phyloP scores from a whole-genome alignment of 1,284 basidiomycete genomes.

The Heliocybe sulcata region DNA sequence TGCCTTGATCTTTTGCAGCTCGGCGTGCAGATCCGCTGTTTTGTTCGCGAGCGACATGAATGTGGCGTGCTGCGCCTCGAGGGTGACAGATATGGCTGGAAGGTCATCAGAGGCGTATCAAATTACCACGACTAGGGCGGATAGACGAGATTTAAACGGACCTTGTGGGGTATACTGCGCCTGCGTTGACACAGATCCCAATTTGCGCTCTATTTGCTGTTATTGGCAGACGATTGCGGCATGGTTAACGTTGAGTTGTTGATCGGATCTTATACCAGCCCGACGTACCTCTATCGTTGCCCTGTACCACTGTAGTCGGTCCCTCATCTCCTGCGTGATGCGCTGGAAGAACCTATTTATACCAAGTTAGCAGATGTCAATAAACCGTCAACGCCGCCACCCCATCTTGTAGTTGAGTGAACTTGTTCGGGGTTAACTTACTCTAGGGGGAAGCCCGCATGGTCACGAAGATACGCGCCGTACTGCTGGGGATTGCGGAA shows the following conservation, averaged over 20 bases:
- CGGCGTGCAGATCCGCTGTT: constrained; percentile 60
- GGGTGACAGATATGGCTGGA: constrained; percentile 59
- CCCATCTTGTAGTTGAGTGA: not conserved
- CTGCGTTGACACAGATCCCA: constrained; percentile 57
- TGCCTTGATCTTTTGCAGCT: constrained; percentile 64
- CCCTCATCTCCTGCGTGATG: constrained; percentile 63
- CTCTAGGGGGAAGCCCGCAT: constrained; percentile 80
- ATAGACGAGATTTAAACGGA: constrained; percentile 23
- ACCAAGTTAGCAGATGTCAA: not conserved
- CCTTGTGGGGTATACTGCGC: constrained; percentile 70
- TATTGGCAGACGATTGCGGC: constrained; percentile 1
- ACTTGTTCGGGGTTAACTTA: constrained; percentile 26
- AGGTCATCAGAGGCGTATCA: not conserved
- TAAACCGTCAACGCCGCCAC: not conserved
- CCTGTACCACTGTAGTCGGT: constrained; percentile 70
- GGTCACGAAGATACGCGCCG: constrained; percentile 60
- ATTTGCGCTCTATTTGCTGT: constrained; percentile 78
- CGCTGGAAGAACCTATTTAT: constrained; percentile 63
- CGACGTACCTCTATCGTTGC: constrained; percentile 64
- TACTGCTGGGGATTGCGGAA: constrained; percentile 66
- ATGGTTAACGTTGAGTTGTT: constrained; percentile 1
- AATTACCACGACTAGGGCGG: not conserved
- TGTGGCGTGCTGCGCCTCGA: constrained; percentile 68
- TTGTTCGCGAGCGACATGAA: constrained; percentile 69
- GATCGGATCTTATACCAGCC: not conserved